Percentiles rank a stretch among this genome's conserved stretches.
Conservation (phyloP, 306 rosid genomes). For the Lathyrus tuberosus region DNA sequence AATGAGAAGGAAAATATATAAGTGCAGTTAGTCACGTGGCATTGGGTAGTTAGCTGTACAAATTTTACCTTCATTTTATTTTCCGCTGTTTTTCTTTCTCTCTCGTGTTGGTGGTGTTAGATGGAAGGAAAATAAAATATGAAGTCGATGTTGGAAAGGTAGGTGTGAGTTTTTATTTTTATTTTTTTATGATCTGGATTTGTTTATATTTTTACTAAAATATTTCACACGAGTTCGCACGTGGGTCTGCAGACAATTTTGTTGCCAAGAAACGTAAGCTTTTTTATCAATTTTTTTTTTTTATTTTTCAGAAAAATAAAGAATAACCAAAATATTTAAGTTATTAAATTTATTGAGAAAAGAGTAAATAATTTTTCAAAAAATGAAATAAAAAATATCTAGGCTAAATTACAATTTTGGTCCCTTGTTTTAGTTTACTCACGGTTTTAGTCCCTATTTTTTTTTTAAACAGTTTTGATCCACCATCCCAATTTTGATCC, state of each 20-base stretch:
- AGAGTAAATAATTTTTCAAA: too few species aligned
- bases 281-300: background rate
- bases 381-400: too few species aligned
- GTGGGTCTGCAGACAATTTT: background rate
- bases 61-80: conserved; percentile 21
- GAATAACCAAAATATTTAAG: too few species aligned
- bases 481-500: too few species aligned
- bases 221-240: background rate
- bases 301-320: background rate
- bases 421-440: too few species aligned
- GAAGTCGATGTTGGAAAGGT: background rate
- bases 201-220: background rate
- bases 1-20: conserved; percentile 24
- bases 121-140: background rate
- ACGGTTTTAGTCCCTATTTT: too few species aligned
- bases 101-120: conserved; percentile 19
- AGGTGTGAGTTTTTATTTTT: background rate
- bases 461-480: too few species aligned
- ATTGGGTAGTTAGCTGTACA: conserved; percentile 47
- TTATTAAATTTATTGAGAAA: too few species aligned
- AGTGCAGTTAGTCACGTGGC: conserved; percentile 63
- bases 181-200: background rate
- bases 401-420: too few species aligned
- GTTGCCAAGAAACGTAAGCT: background rate
- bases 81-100: background rate